Evolutionary conservation across 257 asterid genomes (phyloP).

Genomic region (Linderniella brevidens): DNA sequence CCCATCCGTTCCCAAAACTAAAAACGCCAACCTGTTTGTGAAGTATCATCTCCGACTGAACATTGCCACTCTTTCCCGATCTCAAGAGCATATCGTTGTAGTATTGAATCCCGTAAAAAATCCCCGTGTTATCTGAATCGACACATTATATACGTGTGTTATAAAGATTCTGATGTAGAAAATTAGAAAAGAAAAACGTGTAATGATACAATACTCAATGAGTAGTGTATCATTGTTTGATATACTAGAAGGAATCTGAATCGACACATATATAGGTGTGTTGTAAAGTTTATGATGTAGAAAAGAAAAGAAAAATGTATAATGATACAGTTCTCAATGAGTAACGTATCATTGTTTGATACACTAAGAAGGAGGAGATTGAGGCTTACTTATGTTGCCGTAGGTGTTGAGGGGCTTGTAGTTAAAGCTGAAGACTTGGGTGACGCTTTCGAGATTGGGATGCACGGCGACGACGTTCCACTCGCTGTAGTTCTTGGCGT

Average conservation of each 20-base stretch:
- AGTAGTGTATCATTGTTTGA: too few species aligned
- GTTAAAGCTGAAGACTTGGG: slow-evolving; percentile 68
- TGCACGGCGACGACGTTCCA: slow-evolving; percentile 67
- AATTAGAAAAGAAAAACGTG: background rate
- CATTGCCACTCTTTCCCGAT: slow-evolving; percentile 49
- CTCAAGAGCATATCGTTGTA: slow-evolving; percentile 68
- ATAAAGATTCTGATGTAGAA: background rate
- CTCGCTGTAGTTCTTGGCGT: slow-evolving; percentile 35
- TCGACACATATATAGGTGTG: too few species aligned
- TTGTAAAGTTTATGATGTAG: too few species aligned
- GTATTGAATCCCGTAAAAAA: slow-evolving; percentile 47
- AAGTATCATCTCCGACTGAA: slow-evolving; percentile 56
- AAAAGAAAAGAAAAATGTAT: too few species aligned
- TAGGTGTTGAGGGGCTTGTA: slow-evolving; percentile 53
- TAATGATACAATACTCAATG: too few species aligned
- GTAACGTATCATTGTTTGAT: too few species aligned
- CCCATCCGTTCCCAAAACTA: slow-evolving; percentile 63
- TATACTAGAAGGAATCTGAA: too few species aligned
- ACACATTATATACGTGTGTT: too few species aligned
- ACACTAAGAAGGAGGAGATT: too few species aligned
- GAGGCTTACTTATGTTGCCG: slow-evolving; percentile 39
- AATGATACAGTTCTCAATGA: too few species aligned
- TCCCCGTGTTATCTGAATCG: slow-evolving; percentile 50
- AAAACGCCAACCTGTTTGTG: slow-evolving; percentile 31
- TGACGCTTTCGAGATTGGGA: slow-evolving; percentile 49